Base-by-base conservation (phyloP, 2,329 filamentous ascomycete genomes). In the Pseudocercospora vitis region DNA sequence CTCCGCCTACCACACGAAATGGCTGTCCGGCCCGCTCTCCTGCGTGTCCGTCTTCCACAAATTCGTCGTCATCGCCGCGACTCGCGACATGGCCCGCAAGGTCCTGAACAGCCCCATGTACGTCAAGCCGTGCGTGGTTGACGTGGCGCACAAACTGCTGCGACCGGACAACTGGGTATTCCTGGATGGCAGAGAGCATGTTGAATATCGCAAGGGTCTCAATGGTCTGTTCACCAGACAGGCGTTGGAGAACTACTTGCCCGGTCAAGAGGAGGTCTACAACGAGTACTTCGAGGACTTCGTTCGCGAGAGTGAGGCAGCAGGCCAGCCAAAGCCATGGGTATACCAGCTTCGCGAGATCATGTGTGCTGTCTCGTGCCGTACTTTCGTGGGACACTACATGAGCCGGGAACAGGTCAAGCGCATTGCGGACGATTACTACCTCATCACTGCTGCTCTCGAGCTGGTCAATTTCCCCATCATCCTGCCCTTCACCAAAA, bases 21-120 rank as follows among this genome's bases (percentile, higher is more conserved):
- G 94, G 94, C 73, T 81, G 65, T 95, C 90, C 68, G 94, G 89
- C 42, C 86, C 89, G 44, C 79, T 99, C 64, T 96, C 91, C 79
- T 99, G 94, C 70, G 94, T 99, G 58, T 96, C 91, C 2, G 91
- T 99, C 67, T 99, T 99, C 78, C 94, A 99, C 84, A 99, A 97
- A 90, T 99, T 99, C 72, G 94, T 97, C 61, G 91, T 99, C 53
- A 96, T 99, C 70, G 92, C 91, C 28, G 95, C 91, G 14, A 91
- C 87, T 48, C 90, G 94, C 68, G 94, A 97, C 70, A 89, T 97
- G 82, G 88, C 92, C 54, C 88, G 92, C 65, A 97, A 97, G 74
- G 87, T 97, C 65, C 91, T 97, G 82, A 97, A 96, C 75, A 95
- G 91, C 16, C 94, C 94, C 21, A 72, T 76, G 48, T 97, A 86